These are phyloP conservation scores for Sherardia arvensis DNA, from an alignment of 257 asterid species.

Conservation along the genomic window DNA sequence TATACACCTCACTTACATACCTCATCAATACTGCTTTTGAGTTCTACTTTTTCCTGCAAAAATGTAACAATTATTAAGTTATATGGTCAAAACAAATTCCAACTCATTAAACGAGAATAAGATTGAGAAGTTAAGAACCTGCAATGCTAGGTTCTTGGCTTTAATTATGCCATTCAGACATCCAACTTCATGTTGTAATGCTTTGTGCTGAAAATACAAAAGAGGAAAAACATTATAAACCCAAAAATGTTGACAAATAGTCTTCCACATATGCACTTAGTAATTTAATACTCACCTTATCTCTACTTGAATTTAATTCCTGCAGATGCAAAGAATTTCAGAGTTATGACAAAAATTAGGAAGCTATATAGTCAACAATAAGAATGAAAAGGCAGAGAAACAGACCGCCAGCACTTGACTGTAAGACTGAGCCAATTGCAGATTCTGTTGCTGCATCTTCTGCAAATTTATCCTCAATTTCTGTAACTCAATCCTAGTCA, in stretches of 20 bases:
- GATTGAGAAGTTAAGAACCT: conserved; percentile 30
- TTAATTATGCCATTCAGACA: conserved; percentile 46
- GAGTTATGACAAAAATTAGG: conserved; percentile 3
- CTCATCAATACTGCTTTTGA: conserved; percentile 21
- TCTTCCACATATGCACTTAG: neutral
- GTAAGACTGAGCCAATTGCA: conserved; percentile 47
- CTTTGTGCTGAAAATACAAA: conserved; percentile 41
- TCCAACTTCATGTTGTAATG: conserved; percentile 60
- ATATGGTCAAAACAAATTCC: neutral
- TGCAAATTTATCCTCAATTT: conserved; percentile 41
- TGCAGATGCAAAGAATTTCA: conserved; percentile 25
- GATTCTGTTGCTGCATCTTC: conserved; percentile 62
- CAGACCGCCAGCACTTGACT: conserved; percentile 51
- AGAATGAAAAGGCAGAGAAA: neutral
- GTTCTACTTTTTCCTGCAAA: conserved; percentile 25
- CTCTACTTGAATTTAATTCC: conserved; percentile 68
- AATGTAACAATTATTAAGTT: neutral
- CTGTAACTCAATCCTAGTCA: conserved; percentile 52
- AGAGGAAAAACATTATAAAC: neutral
- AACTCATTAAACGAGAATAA: conserved; percentile 1
- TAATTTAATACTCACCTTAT: conserved; percentile 39
- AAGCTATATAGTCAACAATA: neutral
- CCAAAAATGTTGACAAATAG: conserved; percentile 3
- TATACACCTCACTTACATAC: conserved; percentile 21
- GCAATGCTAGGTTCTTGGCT: conserved; percentile 30